These are phyloP conservation scores for Gossypium stocksii DNA, from an alignment of 345 rosid species.

Conservation along the genomic window DNA sequence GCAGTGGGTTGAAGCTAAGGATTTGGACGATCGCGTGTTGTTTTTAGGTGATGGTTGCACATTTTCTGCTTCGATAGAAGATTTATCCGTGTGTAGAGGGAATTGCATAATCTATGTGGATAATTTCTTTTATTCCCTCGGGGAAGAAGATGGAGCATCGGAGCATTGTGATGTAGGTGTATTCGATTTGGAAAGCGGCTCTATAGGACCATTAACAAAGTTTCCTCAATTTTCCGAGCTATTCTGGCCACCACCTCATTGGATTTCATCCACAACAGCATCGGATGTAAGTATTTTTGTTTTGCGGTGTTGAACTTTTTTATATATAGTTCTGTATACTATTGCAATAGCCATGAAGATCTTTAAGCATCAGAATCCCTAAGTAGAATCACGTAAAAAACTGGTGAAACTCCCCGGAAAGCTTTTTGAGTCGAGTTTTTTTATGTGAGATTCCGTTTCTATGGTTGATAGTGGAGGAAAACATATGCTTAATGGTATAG, in stretches of 20 bases:
- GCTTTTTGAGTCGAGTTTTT: too few species aligned
- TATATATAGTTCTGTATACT: neutral
- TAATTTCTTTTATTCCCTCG: conserved; percentile 37
- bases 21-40: conserved; percentile 54
- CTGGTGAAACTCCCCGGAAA: neutral
- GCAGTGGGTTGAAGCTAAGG: conserved; percentile 54
- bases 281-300: conserved; percentile 44
- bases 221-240: conserved; percentile 50
- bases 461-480: neutral
- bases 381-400: neutral
- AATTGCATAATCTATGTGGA: conserved; percentile 60
- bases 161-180: conserved; percentile 52
- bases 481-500: neutral
- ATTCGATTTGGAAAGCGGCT: conserved; percentile 57
- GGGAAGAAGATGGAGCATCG: conserved; percentile 30
- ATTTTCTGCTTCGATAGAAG: conserved; percentile 55
- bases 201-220: conserved; percentile 44
- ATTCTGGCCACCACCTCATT: conserved; percentile 85
- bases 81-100: conserved; percentile 45
- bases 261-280: conserved; percentile 41
- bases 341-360: neutral
- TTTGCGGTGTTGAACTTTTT: neutral
- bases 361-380: neutral
- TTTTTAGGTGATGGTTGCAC: conserved; percentile 85
- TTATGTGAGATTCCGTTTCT: neutral